A percentile compares a stretch with the other conserved stretches of the same genome.
These are phyloP conservation scores for Cafeteria roenbergensis DNA, from an alignment of 108 stramenopile genomes.

Conservation along the genomic window DNA sequence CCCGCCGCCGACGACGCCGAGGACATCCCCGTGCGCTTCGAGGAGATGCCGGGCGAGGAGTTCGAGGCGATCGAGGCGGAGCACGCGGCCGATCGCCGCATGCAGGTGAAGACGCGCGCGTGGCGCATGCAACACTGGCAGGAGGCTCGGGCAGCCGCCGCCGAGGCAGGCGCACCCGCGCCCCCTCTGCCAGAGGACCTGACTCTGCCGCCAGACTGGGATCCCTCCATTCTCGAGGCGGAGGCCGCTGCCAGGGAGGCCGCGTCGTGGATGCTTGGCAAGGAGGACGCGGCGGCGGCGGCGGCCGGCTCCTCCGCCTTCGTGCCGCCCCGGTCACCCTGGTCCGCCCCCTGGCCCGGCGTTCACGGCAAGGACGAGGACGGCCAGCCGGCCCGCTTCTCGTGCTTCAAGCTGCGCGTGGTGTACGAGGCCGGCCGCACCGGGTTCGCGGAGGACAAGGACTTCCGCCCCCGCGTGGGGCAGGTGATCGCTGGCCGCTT, in stretches of 20 bases:
- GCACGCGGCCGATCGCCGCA: no score
- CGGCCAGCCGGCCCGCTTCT: constrained; percentile 4
- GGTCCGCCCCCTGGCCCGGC: not conserved
- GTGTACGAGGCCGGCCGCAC: constrained; percentile 24
- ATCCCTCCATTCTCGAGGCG: not conserved
- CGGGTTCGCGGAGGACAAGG: constrained; percentile 31
- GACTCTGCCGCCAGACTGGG: no score
- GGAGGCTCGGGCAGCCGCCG: no score
- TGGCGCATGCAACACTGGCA: no score
- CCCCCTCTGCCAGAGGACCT: no score
- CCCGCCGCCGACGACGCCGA: no score
- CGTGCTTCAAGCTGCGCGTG: constrained; percentile 17
- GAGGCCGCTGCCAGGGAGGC: not conserved
- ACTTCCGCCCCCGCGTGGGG: constrained; percentile 15
- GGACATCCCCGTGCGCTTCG: no score
- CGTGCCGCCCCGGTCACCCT: not conserved
- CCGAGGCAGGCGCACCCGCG: no score
- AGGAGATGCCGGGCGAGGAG: no score
- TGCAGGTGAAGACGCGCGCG: no score
- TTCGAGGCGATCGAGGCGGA: no score
- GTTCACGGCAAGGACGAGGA: not conserved
- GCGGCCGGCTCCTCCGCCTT: not conserved
- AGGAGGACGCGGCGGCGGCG: not conserved
- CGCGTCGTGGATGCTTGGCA: not conserved
- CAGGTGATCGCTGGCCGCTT: constrained; percentile 66